These are phyloP conservation scores for Rhodotorula sp. DNA, from an alignment of 1,284 basidiomycete genomes.

Conservation along the genomic window DNA sequence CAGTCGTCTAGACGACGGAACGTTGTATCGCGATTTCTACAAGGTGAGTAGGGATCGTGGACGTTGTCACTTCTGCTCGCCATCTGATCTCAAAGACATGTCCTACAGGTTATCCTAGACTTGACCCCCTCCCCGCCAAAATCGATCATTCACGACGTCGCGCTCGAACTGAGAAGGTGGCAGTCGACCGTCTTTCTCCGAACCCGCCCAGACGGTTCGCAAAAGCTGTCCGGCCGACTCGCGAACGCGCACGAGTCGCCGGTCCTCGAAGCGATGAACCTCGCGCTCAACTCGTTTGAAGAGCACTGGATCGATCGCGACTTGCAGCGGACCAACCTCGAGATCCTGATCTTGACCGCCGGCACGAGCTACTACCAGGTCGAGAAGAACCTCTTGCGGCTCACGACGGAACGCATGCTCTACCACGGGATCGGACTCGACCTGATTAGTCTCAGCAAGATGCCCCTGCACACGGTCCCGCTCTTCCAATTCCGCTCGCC, in stretches of 20 bases:
- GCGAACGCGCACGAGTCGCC: constrained; percentile 92
- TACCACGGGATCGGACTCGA: constrained; percentile 91
- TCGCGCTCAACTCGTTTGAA: constrained; percentile 89
- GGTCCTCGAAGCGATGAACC: constrained; percentile 88
- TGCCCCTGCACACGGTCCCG: constrained; percentile 78
- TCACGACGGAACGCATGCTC: constrained; percentile 93
- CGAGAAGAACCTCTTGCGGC: constrained; percentile 79
- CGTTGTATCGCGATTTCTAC: constrained; percentile 81
- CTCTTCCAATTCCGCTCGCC: constrained; percentile 46
- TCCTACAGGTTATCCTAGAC: constrained; percentile 75
- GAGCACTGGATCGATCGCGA: constrained; percentile 96
- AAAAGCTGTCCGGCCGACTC: constrained; percentile 71
- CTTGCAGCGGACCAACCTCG: constrained; percentile 83
- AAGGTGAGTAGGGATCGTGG: constrained; percentile 40
- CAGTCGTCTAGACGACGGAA: constrained; percentile 31
- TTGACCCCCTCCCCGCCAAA: constrained; percentile 54
- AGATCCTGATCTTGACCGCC: constrained; percentile 75
- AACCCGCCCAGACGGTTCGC: constrained; percentile 51
- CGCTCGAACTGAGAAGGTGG: constrained; percentile 30
- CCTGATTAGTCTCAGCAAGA: constrained; percentile 85
- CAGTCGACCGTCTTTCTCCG: constrained; percentile 40
- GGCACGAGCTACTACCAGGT: constrained; percentile 94
- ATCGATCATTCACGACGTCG: constrained; percentile 27
- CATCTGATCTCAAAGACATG: too few species aligned
- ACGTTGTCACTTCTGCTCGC: too few species aligned